Percentiles rank a stretch among this genome's conserved stretches.
Conservation (phyloP, 306 rosid species). For the Alnus rubra region DNA sequence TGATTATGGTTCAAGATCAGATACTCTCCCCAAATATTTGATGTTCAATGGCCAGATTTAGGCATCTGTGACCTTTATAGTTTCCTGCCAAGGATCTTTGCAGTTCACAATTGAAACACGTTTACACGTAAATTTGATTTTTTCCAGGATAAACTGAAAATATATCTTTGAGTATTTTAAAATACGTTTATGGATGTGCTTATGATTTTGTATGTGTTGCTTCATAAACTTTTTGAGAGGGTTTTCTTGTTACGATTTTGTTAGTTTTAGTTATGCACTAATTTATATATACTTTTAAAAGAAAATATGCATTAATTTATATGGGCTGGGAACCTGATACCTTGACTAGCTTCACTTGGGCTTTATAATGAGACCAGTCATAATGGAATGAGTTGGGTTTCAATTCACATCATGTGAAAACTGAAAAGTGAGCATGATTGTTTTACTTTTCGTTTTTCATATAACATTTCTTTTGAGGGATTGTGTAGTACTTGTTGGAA, state of each 20-base stretch:
- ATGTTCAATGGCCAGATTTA: background rate
- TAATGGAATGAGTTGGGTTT: background rate
- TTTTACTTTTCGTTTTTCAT: background rate
- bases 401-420: background rate
- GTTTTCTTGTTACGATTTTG: background rate
- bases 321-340: constrained; percentile 1
- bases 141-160: background rate
- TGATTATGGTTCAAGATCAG: background rate
- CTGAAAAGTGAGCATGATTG: background rate
- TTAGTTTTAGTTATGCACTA: background rate
- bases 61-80: background rate
- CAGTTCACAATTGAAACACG: background rate
- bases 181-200: background rate
- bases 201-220: background rate
- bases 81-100: background rate
- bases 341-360: background rate
- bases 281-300: too few species aligned
- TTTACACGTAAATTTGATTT: background rate
- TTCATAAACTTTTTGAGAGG: background rate
- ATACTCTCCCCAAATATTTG: background rate
- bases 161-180: background rate
- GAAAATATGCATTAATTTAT: background rate
- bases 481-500: background rate
- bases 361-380: background rate
- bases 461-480: background rate